Evolutionary conservation across 371 early-diverging fungal genomes (phyloP), one percentile per base, ranked within the genome.

Genomic region (Actinomortierella wolfii): DNA sequence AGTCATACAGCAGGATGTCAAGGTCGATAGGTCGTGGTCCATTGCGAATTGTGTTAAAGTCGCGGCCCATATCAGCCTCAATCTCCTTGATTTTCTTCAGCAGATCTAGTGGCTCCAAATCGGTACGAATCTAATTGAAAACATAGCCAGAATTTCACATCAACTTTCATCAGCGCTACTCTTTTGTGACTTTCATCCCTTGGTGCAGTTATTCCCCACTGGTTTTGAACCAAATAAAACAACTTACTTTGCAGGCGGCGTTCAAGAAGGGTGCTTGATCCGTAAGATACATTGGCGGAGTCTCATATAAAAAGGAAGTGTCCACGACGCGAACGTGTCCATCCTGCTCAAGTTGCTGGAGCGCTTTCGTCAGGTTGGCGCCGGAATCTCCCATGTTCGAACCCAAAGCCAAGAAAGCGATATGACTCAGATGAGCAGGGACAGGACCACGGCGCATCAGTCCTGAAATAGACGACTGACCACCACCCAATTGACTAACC

Each of bases 291-390:
- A 97, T 97, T 34, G 99, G 95, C 13, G 90, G 81, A 0, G 97
- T 95, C 70, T 97, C 95, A 77, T 99, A 99, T 59, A 99, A 73
- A 78, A 93, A 97, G 43, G 97, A 96, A 13, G 98, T 96, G 64
- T 97, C 95, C n/a, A 91, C 66, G 3, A 99, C 76, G 15, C 80
- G 75, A 51, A 86, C 83, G 15, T 61, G 57, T 3, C 79, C 75
- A 20, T 79, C 76, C 1, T 66, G 62, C 65, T 86, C 83, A 23
- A 97, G 76, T 34, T 71, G 46, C 26, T 63, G 62, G n/a, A 98
- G 59, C 0, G 96, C 97, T 20, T 79, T 62, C 29, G 90, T 81
- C 59, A 99, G 88, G 65, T 96, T 92, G 3, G 68, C 79, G 13
- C 86, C 81, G 28, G 92, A 83, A 66, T 97, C 87, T 14, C 97